Percentiles rank a stretch among this genome's conserved stretches.
phyloP scores from a whole-genome alignment of 352 stramenopile genomes.

The Pythium sp. region DNA sequence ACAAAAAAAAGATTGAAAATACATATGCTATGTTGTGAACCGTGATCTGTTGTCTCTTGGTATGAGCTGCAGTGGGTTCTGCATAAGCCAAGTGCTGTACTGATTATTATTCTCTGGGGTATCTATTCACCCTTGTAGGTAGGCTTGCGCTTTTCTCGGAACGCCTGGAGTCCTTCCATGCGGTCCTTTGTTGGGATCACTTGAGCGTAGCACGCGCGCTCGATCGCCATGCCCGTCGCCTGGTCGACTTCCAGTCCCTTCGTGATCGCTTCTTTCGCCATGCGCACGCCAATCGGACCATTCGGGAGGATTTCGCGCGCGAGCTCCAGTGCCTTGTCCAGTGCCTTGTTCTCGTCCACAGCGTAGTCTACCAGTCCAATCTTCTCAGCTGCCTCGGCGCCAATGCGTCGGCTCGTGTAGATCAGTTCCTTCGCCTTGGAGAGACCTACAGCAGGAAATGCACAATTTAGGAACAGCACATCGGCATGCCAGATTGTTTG shows the following conservation, averaged over 20 bases:
- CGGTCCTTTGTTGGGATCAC: conserved; percentile 91
- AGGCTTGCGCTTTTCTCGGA: conserved; percentile 92
- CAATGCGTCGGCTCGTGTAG: conserved; percentile 88
- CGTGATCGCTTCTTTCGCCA: conserved; percentile 29
- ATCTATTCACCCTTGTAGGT: conserved; percentile 39
- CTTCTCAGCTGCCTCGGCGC: conserved; percentile 66
- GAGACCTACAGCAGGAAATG: conserved; percentile 30
- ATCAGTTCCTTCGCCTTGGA: conserved; percentile 95
- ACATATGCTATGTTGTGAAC: too few relatives aligned
- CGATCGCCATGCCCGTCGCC: conserved; percentile 86
- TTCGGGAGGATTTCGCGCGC: conserved; percentile 90
- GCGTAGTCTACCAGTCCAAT: conserved; percentile 90
- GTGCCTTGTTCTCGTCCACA: conserved; percentile 60
- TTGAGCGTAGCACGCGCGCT: conserved; percentile 90
- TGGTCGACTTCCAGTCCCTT: conserved; percentile 86
- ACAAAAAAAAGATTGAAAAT: too few relatives aligned
- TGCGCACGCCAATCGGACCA: conserved; percentile 89
- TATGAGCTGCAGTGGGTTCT: too few relatives aligned
- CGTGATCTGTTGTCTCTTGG: too few relatives aligned
- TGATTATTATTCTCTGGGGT: neutral
- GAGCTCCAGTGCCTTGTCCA: conserved; percentile 77
- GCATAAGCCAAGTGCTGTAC: too few relatives aligned
- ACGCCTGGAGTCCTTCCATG: conserved; percentile 90
- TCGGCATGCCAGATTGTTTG: neutral
- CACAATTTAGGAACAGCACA: neutral